Base-by-base conservation (phyloP, 257 asterid genomes). In the Solanum appendiculatum region DNA sequence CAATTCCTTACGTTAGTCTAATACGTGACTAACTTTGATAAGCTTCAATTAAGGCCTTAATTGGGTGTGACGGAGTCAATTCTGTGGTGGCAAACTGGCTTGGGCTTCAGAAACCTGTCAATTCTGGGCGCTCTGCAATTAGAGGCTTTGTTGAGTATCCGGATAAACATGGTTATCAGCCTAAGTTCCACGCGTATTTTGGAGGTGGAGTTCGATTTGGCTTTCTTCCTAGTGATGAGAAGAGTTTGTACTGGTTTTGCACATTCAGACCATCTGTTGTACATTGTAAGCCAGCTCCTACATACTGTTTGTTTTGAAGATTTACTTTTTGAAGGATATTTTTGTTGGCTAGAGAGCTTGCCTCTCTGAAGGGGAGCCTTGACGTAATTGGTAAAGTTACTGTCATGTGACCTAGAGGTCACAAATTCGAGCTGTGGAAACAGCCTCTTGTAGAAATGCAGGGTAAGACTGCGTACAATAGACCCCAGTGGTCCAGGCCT, bases 1-100 rank as follows among this genome's bases (percentile, higher is more conserved):
- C 66, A 21, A 51, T 42, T n/a, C n/a, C 23, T 34, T 70, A 0
- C 5, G 1, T 2, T 7, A 7, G 29, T 80, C 7, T 9, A 15
- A 2, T 40, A 83, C 9, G 1, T 37, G 42, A 25, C 25, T 42
- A 42, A 44, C 39, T 21, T 9, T 36, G 12, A 54, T 27, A 37
- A 51, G 77, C 75, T 15, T 73, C 29, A 40, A 73, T 42, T 9
- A 88, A 95, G 99, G 98, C 91, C 86, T 90, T 95, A 93, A 89
- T 96, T 16, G 99, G 99, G 29, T 94, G 97, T 37, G 98, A 96
- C 83, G 99, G 99, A 66, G 95, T 95, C 77, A 93, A 96, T 80
- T 96, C 98, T 5, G 23, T 82, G 40, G 96, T 96, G 87, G 96
- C 96, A 10, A 93, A 91, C 46, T 95, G 94, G 95, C 87, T 95